Conservation (phyloP, 108 stramenopile genomes). For the Conticribra guillardii region DNA sequence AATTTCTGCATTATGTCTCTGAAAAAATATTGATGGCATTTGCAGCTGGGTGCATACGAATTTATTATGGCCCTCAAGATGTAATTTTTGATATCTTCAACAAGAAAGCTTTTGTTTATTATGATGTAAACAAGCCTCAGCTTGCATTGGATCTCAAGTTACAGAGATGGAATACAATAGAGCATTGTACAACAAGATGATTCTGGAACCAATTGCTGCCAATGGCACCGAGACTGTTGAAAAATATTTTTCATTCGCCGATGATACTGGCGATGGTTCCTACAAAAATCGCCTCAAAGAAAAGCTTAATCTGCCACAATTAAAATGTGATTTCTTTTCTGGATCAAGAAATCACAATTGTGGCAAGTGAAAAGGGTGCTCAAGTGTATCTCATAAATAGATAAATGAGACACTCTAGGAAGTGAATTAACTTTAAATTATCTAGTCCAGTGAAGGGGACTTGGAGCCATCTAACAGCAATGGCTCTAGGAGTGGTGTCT, state of each 20-base stretch:
- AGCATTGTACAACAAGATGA: constrained; percentile 13
- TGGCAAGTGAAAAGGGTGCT: too few relatives aligned
- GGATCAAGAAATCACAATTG: too few relatives aligned
- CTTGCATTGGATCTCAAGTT: constrained; percentile 40
- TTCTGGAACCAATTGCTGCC: constrained; percentile 41
- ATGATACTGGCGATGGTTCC: constrained; percentile 32
- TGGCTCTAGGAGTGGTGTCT: too few relatives aligned
- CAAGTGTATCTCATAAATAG: too few relatives aligned
- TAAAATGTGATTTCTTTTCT: neutral
- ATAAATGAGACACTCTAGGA: too few relatives aligned
- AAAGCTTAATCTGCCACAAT: neutral
- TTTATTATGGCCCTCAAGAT: constrained; percentile 51
- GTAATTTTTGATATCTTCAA: constrained; percentile 55
- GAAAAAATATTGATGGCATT: constrained; percentile 63
- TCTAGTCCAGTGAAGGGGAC: too few relatives aligned
- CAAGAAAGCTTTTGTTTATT: constrained; percentile 48
- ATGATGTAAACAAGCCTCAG: constrained; percentile 44
- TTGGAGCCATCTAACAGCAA: too few relatives aligned
- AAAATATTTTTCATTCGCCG: constrained; percentile 55
- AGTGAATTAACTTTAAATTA: too few relatives aligned
- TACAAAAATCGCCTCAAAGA: constrained; percentile 19
- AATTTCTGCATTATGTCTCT: constrained; percentile 44
- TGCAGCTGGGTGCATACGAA: constrained; percentile 49
- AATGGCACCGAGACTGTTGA: constrained; percentile 38
- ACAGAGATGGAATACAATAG: constrained; percentile 5